A percentile compares a stretch with the other conserved stretches of the same genome.
Conservation (phyloP, 2,329 filamentous ascomycete genomes). For the Byssothecium circinans region DNA sequence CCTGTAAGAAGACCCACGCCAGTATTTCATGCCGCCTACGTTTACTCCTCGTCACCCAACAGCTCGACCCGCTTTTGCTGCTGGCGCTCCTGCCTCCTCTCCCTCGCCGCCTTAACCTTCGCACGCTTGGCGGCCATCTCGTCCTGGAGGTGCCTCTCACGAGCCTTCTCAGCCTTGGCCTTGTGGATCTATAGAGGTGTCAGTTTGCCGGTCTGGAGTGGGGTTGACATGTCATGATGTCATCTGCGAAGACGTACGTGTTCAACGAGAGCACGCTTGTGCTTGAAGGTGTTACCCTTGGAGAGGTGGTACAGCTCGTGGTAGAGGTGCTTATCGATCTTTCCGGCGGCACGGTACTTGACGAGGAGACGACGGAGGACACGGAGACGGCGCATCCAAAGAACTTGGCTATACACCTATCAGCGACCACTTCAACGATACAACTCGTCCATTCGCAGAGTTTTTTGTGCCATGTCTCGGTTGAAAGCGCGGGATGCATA, state of each 20-base stretch:
- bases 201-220: constrained; percentile 22
- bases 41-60: constrained; percentile 65
- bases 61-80: constrained; percentile 87
- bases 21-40: constrained; percentile 41
- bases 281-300: constrained; percentile 99
- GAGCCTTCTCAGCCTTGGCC: constrained; percentile 98
- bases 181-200: constrained; percentile 81
- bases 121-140: constrained; percentile 99
- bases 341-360: constrained; percentile 99
- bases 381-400: constrained; percentile 99
- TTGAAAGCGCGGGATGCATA: constrained; percentile 54
- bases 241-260: constrained; percentile 73
- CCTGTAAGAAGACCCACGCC: constrained; percentile 47
- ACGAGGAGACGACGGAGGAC: constrained; percentile 98
- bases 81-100: constrained; percentile 94
- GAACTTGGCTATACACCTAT: constrained; percentile 71
- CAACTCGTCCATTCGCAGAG: constrained; percentile 9
- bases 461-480: constrained; percentile 7
- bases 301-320: constrained; percentile 99
- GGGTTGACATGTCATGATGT: constrained; percentile 39
- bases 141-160: constrained; percentile 94
- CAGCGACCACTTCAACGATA: constrained; percentile 28
- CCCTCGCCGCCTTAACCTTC: constrained; percentile 99
- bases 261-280: constrained; percentile 99
- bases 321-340: constrained; percentile 99